phyloP scores from a whole-genome alignment of 352 stramenopile species.

The Aphanomyces euteiches region DNA sequence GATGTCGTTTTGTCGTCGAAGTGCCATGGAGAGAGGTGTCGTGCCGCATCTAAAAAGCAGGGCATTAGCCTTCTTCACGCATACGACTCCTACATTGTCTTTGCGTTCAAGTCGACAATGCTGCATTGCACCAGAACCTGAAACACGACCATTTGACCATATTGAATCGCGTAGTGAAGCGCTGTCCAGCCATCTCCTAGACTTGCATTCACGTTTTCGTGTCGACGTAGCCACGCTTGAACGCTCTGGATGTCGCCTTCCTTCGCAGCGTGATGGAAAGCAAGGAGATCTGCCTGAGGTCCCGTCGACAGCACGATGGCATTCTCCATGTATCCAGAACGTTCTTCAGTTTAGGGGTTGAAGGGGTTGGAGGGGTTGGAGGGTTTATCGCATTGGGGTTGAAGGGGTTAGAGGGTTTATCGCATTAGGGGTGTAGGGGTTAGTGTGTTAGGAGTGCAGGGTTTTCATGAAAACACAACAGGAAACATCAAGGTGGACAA shows the following conservation, averaged over 20 bases:
- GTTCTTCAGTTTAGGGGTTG: not conserved
- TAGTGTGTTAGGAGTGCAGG: too few species aligned
- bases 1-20: slow-evolving; percentile 45
- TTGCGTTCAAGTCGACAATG: slow-evolving; percentile 51
- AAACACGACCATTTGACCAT: slow-evolving; percentile 44
- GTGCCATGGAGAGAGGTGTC: slow-evolving; percentile 54
- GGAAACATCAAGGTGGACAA: not conserved
- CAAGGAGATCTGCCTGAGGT: not conserved
- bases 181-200: slow-evolving; percentile 65
- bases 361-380: not conserved
- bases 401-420: not conserved
- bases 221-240: slow-evolving; percentile 37
- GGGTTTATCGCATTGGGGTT: not conserved
- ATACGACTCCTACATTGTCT: slow-evolving; percentile 45
- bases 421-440: not conserved
- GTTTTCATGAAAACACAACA: not conserved
- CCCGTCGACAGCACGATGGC: not conserved
- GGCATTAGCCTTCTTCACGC: not conserved
- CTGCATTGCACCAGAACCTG: slow-evolving; percentile 41
- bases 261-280: not conserved
- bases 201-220: slow-evolving; percentile 50
- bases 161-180: slow-evolving; percentile 60
- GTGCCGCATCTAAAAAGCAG: slow-evolving; percentile 41
- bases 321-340: not conserved
- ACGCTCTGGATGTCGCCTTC: not conserved